Evolutionary conservation across 2,329 filamentous ascomycete genomes (phyloP).

Genomic region (Penicillium olsonii): DNA sequence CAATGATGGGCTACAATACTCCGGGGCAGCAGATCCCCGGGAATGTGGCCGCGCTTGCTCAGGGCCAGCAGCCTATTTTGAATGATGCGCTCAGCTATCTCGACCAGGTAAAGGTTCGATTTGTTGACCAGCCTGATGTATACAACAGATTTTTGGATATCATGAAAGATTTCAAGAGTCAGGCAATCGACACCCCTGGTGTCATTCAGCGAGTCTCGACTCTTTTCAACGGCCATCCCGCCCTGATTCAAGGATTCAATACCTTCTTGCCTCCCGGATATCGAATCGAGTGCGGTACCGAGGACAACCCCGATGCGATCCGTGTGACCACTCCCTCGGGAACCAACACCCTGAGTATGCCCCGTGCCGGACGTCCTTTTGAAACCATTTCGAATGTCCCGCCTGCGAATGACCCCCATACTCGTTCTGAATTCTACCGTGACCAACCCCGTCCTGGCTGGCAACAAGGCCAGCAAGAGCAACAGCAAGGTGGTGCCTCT

Average conservation of each 20-base stretch:
- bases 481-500: constrained; percentile 32
- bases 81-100: constrained; percentile 89
- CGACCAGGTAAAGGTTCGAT: constrained; percentile 97
- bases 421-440: constrained; percentile 40
- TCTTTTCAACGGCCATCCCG: constrained; percentile 92
- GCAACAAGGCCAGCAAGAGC: constrained; percentile 37
- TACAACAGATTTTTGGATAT: constrained; percentile 97
- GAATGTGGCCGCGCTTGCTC: constrained; percentile 63
- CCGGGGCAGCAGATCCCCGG: constrained; percentile 47
- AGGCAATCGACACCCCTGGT: constrained; percentile 96
- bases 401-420: constrained; percentile 32
- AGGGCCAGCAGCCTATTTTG: constrained; percentile 82
- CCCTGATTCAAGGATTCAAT: constrained; percentile 95
- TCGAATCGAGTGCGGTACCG: constrained; percentile 90
- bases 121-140: constrained; percentile 93
- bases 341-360: constrained; percentile 89
- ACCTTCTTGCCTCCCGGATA: constrained; percentile 96
- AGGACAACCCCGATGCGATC: constrained; percentile 93
- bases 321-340: constrained; percentile 96
- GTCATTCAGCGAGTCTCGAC: constrained; percentile 96
- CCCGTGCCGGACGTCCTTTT: constrained; percentile 39
- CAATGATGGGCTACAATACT: constrained; percentile 53
- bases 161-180: constrained; percentile 99
- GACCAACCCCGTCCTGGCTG: constrained; percentile 42
- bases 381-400: constrained; percentile 36